Evolutionary conservation across 106 monocot species (phyloP).

Genomic region (Dactylorhiza incarnata): DNA sequence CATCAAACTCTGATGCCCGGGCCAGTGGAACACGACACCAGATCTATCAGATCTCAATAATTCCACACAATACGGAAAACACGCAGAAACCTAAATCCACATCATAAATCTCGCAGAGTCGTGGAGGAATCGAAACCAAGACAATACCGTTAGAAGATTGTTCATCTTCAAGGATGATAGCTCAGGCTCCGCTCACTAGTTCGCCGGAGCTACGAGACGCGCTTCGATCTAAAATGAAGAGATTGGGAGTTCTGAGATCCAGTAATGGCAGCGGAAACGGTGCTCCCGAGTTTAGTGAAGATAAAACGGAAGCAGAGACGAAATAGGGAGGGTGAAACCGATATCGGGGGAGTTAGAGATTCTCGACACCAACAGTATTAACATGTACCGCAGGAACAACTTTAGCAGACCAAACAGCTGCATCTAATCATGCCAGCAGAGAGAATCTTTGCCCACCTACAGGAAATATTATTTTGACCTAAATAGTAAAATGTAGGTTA

Average conservation of each 20-base stretch:
- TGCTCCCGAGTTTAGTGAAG: not conserved
- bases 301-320: not conserved
- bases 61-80: not conserved
- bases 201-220: not conserved
- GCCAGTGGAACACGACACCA: not conserved
- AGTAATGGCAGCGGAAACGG: not conserved
- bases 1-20: not conserved
- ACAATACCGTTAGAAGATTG: slow-evolving; percentile 10
- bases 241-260: not conserved
- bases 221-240: not conserved
- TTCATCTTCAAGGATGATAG: not conserved
- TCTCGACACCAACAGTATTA: too few species aligned
- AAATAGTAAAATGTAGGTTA: too few species aligned
- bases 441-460: too few species aligned
- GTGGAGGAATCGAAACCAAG: not conserved
- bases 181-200: not conserved
- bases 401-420: too few species aligned
- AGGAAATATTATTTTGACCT: too few species aligned
- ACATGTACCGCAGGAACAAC: too few species aligned
- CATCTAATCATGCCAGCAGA: too few species aligned
- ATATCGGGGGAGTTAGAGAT: not conserved
- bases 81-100: not conserved
- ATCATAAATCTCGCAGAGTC: not conserved
- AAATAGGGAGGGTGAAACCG: not conserved
- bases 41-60: not conserved